These are phyloP conservation scores for Vigna trinervia DNA, from an alignment of 306 rosid species.

Conservation along the genomic window DNA sequence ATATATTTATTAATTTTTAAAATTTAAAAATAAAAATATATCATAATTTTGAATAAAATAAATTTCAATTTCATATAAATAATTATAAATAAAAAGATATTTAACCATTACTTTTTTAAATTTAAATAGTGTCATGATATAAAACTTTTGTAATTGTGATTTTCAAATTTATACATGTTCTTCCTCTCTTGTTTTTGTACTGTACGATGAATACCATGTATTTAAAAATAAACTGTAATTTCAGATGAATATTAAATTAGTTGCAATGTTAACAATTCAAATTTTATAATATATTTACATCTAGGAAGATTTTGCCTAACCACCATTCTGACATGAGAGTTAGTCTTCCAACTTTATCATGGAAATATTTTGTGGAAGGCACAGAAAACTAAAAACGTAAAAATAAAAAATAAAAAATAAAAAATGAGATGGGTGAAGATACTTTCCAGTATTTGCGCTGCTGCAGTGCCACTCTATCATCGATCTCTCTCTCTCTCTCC, in stretches of 20 bases:
- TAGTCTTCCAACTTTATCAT: background rate
- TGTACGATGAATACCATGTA: background rate
- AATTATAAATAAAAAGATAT: no score
- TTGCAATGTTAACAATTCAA: background rate
- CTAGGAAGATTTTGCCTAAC: background rate
- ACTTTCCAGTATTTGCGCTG: constrained; percentile 52
- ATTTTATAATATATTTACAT: background rate
- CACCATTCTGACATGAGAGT: background rate
- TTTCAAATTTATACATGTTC: background rate
- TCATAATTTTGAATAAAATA: no score
- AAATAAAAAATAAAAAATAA: no score
- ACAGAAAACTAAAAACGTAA: no score
- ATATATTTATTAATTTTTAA: no score
- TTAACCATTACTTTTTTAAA: background rate
- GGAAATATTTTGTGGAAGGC: no score
- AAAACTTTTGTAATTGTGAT: background rate
- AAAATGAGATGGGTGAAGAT: constrained; percentile 42
- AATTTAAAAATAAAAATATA: no score
- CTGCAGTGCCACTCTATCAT: constrained; percentile 35
- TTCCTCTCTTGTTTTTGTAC: background rate
- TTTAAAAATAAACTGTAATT: background rate
- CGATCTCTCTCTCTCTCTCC: constrained; percentile 44
- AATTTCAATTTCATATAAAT: no score
- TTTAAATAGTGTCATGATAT: background rate
- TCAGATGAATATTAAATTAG: background rate